These are phyloP conservation scores for Bothriochloa decipiens DNA, from an alignment of 176 grass and related monocot species.

Conservation along the genomic window DNA sequence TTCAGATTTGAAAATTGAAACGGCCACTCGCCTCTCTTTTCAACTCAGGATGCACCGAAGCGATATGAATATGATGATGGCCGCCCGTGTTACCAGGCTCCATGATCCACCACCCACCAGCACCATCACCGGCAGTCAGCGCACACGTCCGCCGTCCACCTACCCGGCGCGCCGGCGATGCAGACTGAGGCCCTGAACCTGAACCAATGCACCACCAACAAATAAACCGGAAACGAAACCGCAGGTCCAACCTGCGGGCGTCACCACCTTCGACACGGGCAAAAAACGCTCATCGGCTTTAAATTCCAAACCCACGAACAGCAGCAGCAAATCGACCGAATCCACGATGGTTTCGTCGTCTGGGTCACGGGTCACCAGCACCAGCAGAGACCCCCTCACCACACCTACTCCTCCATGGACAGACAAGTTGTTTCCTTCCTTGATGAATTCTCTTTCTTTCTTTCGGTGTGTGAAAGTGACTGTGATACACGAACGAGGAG, in stretches of 20 bases:
- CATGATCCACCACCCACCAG: conserved; percentile 54
- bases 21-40: conserved; percentile 5
- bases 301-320: conserved; percentile 17
- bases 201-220: conserved; percentile 30
- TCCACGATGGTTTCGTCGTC: conserved; percentile 1
- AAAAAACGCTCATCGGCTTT: not conserved
- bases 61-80: not conserved
- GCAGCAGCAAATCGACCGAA: not conserved
- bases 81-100: conserved; percentile 41
- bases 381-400: not conserved
- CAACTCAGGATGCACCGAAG: conserved; percentile 2
- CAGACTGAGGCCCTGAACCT: not conserved
- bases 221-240: conserved; percentile 30
- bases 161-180: not conserved
- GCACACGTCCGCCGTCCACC: not conserved
- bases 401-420: conserved; percentile 34
- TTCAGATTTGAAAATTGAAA: conserved; percentile 8
- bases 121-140: not conserved
- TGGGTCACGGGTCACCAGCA: not conserved
- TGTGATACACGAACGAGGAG: not conserved
- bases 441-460: not conserved
- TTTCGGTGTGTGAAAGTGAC: not conserved
- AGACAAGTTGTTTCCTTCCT: not conserved
- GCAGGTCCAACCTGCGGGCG: conserved; percentile 25
- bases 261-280: conserved; percentile 33